phyloP scores from a whole-genome alignment of 352 stramenopile species.

The Pythium phragmitis region DNA sequence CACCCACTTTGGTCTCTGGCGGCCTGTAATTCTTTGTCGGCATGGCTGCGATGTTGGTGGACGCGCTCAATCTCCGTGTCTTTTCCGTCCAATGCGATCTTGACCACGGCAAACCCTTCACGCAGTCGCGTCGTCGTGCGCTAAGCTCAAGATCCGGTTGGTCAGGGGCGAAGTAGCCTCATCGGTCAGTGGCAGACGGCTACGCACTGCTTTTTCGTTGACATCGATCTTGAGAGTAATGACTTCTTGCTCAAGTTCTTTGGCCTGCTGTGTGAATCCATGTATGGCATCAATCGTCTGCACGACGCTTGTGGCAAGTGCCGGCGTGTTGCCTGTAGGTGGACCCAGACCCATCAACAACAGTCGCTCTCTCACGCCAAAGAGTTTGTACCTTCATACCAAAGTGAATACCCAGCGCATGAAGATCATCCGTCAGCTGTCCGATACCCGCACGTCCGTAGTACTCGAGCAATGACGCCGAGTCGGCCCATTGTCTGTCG shows the following conservation, averaged over 20 bases:
- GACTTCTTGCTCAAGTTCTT: slow-evolving; percentile 37
- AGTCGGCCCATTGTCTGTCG: neutral
- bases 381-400: slow-evolving; percentile 21
- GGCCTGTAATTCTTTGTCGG: slow-evolving; percentile 31
- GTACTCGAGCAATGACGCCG: slow-evolving; percentile 21
- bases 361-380: too few species aligned
- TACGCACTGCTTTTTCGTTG: slow-evolving; percentile 46
- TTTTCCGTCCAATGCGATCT: slow-evolving; percentile 45
- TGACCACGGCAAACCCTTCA: slow-evolving; percentile 53
- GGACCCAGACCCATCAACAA: neutral
- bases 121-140: slow-evolving; percentile 46
- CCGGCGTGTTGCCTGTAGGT: slow-evolving; percentile 17
- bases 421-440: slow-evolving; percentile 39
- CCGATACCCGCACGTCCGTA: slow-evolving; percentile 30
- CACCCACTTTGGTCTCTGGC: slow-evolving; percentile 37
- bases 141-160: slow-evolving; percentile 20
- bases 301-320: slow-evolving; percentile 14
- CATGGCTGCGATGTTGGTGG: slow-evolving; percentile 31
- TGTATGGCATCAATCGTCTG: slow-evolving; percentile 28
- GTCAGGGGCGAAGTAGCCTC: neutral
- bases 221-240: slow-evolving; percentile 41
- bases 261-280: slow-evolving; percentile 26
- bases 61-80: slow-evolving; percentile 40
- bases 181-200: too few species aligned
- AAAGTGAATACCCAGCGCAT: slow-evolving; percentile 41